Conservation (phyloP, 192 early-diverging fungal species). For the Coemansia sp. region DNA sequence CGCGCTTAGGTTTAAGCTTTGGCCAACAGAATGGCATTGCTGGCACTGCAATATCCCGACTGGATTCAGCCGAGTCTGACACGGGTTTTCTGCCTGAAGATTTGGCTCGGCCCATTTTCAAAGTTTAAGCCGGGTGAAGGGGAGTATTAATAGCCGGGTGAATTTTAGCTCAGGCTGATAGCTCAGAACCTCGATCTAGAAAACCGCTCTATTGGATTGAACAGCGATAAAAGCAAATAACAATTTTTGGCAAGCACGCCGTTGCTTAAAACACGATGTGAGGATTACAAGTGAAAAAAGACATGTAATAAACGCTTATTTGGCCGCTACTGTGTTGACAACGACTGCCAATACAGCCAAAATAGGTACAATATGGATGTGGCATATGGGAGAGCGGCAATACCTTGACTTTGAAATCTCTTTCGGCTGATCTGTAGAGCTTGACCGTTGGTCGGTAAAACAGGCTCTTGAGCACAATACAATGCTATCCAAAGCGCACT, state of each 20-base stretch:
- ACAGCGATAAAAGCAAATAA: neutral
- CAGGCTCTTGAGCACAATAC: neutral
- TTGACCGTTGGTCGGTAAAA: neutral
- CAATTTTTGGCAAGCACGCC: neutral
- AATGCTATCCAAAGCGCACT: neutral
- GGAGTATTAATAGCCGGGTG: neutral
- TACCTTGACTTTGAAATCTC: neutral
- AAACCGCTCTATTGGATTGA: neutral
- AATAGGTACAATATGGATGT: neutral
- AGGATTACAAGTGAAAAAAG: neutral
- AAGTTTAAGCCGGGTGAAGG: neutral
- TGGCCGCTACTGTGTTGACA: neutral
- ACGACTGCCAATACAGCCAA: neutral
- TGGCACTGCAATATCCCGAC: neutral
- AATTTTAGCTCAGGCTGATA: neutral
- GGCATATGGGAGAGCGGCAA: slow-evolving; percentile 1
- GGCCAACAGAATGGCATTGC: slow-evolving; percentile 31
- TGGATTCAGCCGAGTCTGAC: neutral
- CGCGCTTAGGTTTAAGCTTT: slow-evolving; percentile 32
- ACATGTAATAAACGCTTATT: neutral
- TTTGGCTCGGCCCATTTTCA: slow-evolving; percentile 30
- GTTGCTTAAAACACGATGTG: neutral
- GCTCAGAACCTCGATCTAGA: neutral
- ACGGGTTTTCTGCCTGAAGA: neutral
- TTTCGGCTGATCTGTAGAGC: neutral